phyloP scores from a whole-genome alignment of 176 grass and related monocot genomes.

The Phragmites australis region DNA sequence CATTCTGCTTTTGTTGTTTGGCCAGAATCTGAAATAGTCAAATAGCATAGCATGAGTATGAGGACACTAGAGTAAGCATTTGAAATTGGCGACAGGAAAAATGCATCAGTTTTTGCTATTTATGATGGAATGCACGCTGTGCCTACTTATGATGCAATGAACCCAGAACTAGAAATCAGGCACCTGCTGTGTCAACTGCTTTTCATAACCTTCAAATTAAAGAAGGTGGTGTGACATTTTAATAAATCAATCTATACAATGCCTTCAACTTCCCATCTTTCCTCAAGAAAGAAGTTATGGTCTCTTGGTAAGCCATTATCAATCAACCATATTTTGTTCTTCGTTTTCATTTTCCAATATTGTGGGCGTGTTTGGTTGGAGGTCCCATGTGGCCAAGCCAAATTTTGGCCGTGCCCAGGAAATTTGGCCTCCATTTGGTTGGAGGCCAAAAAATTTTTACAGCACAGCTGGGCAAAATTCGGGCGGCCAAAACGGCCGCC shows the following conservation, averaged over 20 bases:
- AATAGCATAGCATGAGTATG: slow-evolving; percentile 8
- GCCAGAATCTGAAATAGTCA: slow-evolving; percentile 81
- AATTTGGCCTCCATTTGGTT: no score
- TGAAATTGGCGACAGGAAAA: neutral
- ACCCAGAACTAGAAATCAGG: neutral
- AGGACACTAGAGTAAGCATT: slow-evolving; percentile 9
- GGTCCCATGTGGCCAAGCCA: no score
- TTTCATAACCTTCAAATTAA: neutral
- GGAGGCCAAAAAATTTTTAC: no score
- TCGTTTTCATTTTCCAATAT: slow-evolving; percentile 5
- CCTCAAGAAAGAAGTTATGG: slow-evolving; percentile 3
- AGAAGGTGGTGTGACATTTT: neutral
- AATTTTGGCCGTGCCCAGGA: no score
- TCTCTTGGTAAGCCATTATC: neutral
- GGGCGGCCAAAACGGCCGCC: no score
- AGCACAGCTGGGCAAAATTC: no score
- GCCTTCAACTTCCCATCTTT: slow-evolving; percentile 30
- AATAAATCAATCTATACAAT: neutral
- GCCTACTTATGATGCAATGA: slow-evolving; percentile 2
- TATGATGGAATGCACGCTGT: neutral
- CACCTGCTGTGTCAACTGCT: neutral
- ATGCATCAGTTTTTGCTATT: slow-evolving; percentile 3
- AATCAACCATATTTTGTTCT: neutral
- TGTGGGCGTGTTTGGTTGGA: no score
- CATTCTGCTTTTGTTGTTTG: slow-evolving; percentile 97